phyloP scores from a whole-genome alignment of 768 basidiomycete genomes.

The Russula foetens region DNA sequence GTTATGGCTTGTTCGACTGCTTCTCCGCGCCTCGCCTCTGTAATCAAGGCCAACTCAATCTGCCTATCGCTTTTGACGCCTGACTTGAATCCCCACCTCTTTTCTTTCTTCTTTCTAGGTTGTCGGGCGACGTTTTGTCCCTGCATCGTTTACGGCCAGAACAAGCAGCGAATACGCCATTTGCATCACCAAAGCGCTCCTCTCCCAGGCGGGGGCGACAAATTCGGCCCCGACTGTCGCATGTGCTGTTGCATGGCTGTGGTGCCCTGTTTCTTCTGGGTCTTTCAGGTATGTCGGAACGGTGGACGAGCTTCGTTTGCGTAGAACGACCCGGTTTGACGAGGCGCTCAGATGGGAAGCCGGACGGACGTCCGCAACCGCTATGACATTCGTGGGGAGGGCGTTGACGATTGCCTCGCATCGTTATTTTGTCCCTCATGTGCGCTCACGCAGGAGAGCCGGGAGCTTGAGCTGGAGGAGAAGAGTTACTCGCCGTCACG shows the following conservation, averaged over 20 bases:
- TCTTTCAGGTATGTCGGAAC: conserved; percentile 32
- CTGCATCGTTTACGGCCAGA: conserved; percentile 34
- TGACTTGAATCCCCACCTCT: not conserved
- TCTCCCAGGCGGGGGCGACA: conserved; percentile 32
- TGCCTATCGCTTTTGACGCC: not conserved
- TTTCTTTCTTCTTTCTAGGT: conserved; percentile 23
- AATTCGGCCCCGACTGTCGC: conserved; percentile 31
- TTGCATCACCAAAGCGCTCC: conserved; percentile 31
- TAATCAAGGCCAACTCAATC: conserved; percentile 10
- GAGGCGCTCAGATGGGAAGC: conserved; percentile 25
- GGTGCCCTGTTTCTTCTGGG: conserved; percentile 30
- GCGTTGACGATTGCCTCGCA: conserved; percentile 33
- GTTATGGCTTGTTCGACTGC: conserved; percentile 24
- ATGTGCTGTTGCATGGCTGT: conserved; percentile 29
- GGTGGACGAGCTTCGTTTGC: not conserved
- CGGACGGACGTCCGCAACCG: conserved; percentile 35
- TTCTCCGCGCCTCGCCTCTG: conserved; percentile 23
- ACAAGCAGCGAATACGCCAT: conserved; percentile 35
- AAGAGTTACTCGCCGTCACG: conserved; percentile 22
- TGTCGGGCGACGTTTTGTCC: conserved; percentile 34
- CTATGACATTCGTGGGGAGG: conserved; percentile 40
- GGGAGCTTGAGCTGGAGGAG: conserved; percentile 43
- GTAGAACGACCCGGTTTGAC: conserved; percentile 17
- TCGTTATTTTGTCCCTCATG: conserved; percentile 40
- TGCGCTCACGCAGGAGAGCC: conserved; percentile 39